These are phyloP conservation scores for Heterobasidion irregulare DNA, from an alignment of 1,284 basidiomycete genomes.

Conservation along the genomic window DNA sequence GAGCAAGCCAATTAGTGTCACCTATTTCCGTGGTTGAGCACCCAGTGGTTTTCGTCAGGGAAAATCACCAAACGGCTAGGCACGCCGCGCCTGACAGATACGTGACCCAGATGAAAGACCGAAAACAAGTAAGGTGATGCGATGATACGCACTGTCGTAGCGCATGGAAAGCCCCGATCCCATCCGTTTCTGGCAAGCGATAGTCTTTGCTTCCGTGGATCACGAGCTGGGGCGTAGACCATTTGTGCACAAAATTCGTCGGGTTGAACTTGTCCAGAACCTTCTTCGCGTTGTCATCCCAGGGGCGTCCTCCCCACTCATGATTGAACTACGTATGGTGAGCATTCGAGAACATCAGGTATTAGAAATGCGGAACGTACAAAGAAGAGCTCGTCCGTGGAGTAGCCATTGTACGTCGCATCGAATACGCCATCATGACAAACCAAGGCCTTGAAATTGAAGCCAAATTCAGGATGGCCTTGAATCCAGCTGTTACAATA, in stretches of 20 bases:
- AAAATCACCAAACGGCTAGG: constrained; percentile 84
- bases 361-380: constrained; percentile 32
- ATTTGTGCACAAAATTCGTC: constrained; percentile 71
- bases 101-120: neutral
- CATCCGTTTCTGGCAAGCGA: constrained; percentile 76
- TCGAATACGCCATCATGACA: constrained; percentile 87
- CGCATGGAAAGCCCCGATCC: constrained; percentile 76
- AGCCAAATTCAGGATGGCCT: constrained; percentile 80
- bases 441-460: constrained; percentile 84
- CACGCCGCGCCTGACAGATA: constrained; percentile 48
- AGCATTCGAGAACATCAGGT: constrained; percentile 1
- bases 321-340: constrained; percentile 56
- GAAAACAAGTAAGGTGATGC: neutral
- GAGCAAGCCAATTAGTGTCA: constrained; percentile 11
- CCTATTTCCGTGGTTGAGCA: constrained; percentile 70
- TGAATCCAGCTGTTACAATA: constrained; percentile 74
- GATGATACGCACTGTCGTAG: constrained; percentile 56
- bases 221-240: constrained; percentile 78
- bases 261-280: constrained; percentile 65
- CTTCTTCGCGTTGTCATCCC: constrained; percentile 52
- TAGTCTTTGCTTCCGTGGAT: constrained; percentile 88
- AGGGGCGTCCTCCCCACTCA: constrained; percentile 77
- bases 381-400: constrained; percentile 85
- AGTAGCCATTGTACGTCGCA: constrained; percentile 64
- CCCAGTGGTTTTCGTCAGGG: constrained; percentile 93